Evolutionary conservation across 805 yeast species (phyloP).

Genomic region (Metschnikowia kunwiensis): DNA sequence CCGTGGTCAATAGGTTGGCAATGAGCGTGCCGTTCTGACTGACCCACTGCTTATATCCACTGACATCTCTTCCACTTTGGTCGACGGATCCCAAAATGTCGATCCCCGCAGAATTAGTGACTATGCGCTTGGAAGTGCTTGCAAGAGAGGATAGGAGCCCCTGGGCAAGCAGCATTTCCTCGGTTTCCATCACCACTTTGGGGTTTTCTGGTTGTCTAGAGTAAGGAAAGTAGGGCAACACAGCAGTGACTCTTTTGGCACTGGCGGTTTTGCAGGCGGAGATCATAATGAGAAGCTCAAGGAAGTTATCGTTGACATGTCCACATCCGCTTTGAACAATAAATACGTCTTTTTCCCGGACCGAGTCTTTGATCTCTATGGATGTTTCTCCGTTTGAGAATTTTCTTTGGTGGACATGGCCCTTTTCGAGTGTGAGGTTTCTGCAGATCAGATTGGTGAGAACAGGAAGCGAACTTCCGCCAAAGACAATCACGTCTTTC

Average conservation of each 20-base stretch:
- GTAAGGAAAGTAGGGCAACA: conserved; percentile 90
- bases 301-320: conserved; percentile 79
- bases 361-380: conserved; percentile 80
- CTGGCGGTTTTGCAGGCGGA: conserved; percentile 93
- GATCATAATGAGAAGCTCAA: conserved; percentile 77
- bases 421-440: conserved; percentile 69
- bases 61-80: conserved; percentile 41
- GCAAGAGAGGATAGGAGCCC: conserved; percentile 12
- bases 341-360: conserved; percentile 93
- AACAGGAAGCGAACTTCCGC: conserved; percentile 86
- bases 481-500: conserved; percentile 83
- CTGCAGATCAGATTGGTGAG: conserved; percentile 74
- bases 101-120: conserved; percentile 33
- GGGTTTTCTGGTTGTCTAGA: conserved; percentile 96
- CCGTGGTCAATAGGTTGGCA: conserved; percentile 81
- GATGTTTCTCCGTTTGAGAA: conserved; percentile 91
- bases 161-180: conserved; percentile 12
- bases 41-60: conserved; percentile 90
- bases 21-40: conserved; percentile 92
- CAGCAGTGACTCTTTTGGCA: conserved; percentile 85
- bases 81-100: conserved; percentile 33
- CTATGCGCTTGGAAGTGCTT: conserved; percentile 24
- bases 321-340: conserved; percentile 87
- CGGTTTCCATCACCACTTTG: conserved; percentile 19
- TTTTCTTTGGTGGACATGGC: conserved; percentile 61